Percentiles rank a stretch among this genome's conserved stretches.
These are phyloP conservation scores for Amylostereum chailletii DNA, from an alignment of 1,284 basidiomycete genomes.

Conservation along the genomic window DNA sequence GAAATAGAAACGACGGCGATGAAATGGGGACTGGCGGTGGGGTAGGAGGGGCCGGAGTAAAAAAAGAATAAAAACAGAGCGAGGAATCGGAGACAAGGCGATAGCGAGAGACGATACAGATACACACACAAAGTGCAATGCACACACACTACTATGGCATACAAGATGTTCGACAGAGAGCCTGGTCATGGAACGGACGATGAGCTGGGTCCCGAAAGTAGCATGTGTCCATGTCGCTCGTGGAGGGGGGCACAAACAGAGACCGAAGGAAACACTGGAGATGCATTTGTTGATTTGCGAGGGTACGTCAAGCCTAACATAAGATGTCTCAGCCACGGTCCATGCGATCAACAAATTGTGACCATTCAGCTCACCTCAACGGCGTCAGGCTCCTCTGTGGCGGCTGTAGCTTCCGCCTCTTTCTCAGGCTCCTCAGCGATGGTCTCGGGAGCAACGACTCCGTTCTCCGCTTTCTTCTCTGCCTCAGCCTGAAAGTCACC, in stretches of 20 bases:
- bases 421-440: slow-evolving; percentile 9
- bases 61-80: background rate
- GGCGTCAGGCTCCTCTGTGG: background rate
- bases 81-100: background rate
- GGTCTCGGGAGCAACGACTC: slow-evolving; percentile 3
- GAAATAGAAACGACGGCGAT: background rate
- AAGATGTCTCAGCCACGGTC: background rate
- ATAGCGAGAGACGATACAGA: background rate
- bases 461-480: slow-evolving; percentile 1
- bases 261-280: too few relatives aligned
- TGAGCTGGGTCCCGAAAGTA: too few relatives aligned
- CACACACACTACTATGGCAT: background rate
- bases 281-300: background rate
- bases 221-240: too few relatives aligned
- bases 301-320: background rate
- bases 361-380: background rate
- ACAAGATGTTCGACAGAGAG: background rate
- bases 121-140: background rate
- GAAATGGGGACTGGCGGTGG: background rate
- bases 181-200: too few relatives aligned
- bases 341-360: background rate
- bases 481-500: slow-evolving; percentile 2
- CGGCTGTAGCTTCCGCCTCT: slow-evolving; percentile 2
- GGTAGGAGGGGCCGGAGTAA: background rate
- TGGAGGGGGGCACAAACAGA: too few relatives aligned